A percentile compares a stretch with the other conserved stretches of the same genome.
Conservation (phyloP, 2,329 filamentous ascomycete genomes). For the Pseudocercospora crystallina region DNA sequence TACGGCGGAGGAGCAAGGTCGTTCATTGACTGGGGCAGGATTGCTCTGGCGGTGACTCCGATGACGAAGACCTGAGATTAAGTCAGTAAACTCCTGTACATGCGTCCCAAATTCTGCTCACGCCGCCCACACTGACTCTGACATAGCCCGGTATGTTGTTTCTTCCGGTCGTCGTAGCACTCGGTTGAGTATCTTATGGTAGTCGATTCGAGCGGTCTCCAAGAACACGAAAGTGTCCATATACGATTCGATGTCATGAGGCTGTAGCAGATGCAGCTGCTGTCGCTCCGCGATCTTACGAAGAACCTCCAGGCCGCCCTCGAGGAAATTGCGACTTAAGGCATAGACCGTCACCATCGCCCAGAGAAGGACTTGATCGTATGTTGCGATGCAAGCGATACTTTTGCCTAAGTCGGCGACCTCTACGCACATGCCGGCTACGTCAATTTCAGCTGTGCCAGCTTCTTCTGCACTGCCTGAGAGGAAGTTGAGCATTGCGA, state of each 20-base stretch:
- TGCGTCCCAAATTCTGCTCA: no score
- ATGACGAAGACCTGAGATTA: no score
- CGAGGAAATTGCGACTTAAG: slow-evolving; percentile 6
- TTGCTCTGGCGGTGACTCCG: no score
- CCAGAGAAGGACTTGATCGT: slow-evolving; percentile 15
- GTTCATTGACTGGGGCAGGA: no score
- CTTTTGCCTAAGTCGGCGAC: slow-evolving; percentile 11
- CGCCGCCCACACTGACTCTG: no score
- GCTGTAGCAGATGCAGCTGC: slow-evolving; percentile 4
- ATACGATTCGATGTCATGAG: slow-evolving; percentile 7
- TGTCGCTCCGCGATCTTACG: slow-evolving; percentile 1
- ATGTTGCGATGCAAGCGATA: slow-evolving; percentile 11
- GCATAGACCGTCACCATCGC: slow-evolving; percentile 17
- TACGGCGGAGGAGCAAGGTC: no score
- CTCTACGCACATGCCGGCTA: slow-evolving; percentile 15
- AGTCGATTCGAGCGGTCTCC: slow-evolving; percentile 13
- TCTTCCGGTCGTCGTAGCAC: no score
- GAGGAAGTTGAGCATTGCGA: slow-evolving; percentile 15
- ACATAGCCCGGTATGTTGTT: no score
- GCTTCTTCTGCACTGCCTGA: slow-evolving; percentile 4
- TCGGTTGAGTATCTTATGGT: background rate
- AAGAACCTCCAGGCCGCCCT: slow-evolving; percentile 10
- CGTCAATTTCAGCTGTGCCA: slow-evolving; percentile 11
- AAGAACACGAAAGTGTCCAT: slow-evolving; percentile 16
- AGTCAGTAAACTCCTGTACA: no score